Percentiles rank a stretch among this genome's conserved stretches.
Evolutionary conservation across 106 monocot species (phyloP).

Genomic region (Amphibolis antarctica): DNA sequence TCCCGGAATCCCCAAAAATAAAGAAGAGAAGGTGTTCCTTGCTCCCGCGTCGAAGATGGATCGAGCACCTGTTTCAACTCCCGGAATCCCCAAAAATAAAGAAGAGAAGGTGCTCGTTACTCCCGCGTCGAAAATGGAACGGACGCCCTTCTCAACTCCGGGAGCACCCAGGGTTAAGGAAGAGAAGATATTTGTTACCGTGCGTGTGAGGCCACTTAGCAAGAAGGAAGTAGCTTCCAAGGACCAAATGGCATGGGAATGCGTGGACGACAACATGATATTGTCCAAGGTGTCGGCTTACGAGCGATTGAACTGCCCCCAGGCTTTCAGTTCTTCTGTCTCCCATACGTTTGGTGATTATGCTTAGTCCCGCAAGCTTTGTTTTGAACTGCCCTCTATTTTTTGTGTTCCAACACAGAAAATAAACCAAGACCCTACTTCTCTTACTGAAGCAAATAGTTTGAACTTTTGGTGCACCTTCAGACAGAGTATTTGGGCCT

Average conservation of each 20-base stretch:
- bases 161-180: constrained; percentile 39
- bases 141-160: constrained; percentile 39
- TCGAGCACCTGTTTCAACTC: constrained; percentile 36
- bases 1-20: no score
- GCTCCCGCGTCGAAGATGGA: constrained; percentile 58
- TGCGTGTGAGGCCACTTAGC: constrained; percentile 74
- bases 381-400: not conserved
- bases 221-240: constrained; percentile 53
- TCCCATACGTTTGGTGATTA: constrained; percentile 65
- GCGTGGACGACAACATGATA: constrained; percentile 52
- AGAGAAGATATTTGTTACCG: constrained; percentile 95
- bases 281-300: constrained; percentile 38
- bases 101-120: constrained; percentile 56
- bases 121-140: constrained; percentile 59
- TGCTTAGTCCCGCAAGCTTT: not conserved
- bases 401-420: not conserved
- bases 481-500: constrained; percentile 91
- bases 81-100: constrained; percentile 40
- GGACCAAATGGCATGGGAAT: constrained; percentile 85
- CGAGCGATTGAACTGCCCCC: no score
- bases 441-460: no score
- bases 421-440: not conserved
- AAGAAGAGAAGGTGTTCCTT: no score
- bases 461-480: constrained; percentile 5
- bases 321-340: constrained; percentile 27